Evolutionary conservation across 768 basidiomycete species (phyloP).

Genomic region (Paxillus ammoniavirescens): DNA sequence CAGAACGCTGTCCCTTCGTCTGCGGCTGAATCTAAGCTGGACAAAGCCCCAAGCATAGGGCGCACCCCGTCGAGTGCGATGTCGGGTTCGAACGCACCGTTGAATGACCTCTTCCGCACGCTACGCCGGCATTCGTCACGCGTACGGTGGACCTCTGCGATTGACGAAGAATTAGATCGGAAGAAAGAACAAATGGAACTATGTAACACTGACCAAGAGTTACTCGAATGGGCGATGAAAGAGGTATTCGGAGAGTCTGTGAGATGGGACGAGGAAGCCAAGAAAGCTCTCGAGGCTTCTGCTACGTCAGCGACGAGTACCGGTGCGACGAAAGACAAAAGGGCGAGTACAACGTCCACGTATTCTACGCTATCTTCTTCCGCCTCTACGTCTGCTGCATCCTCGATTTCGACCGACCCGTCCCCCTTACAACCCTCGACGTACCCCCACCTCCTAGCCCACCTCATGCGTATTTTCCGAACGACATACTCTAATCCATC

Average conservation of each 20-base stretch:
- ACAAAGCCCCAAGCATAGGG: constrained; percentile 17
- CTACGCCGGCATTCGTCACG: constrained; percentile 52
- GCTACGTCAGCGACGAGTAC: background rate
- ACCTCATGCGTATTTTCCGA: constrained; percentile 76
- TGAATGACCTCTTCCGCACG: constrained; percentile 53
- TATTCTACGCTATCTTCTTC: background rate
- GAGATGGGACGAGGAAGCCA: constrained; percentile 48
- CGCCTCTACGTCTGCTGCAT: background rate
- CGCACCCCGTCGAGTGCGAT: background rate
- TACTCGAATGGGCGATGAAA: constrained; percentile 70
- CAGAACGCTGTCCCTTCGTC: constrained; percentile 14
- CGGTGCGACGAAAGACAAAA: background rate
- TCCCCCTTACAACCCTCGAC: constrained; percentile 55
- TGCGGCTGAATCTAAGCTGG: background rate
- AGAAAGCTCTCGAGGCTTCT: constrained; percentile 32
- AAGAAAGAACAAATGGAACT: constrained; percentile 73
- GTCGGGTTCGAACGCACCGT: constrained; percentile 9
- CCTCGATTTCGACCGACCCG: background rate
- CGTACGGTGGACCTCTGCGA: constrained; percentile 49
- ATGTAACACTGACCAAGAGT: constrained; percentile 64
- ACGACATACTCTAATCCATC: constrained; percentile 78
- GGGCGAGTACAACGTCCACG: background rate
- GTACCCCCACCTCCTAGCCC: constrained; percentile 75
- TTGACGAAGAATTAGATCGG: constrained; percentile 57
- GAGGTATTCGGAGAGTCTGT: constrained; percentile 66